Evolutionary conservation across 2,329 filamentous ascomycete species (phyloP), one percentile per base, ranked within the genome.

Genomic region (Diplocarpon rosae): DNA sequence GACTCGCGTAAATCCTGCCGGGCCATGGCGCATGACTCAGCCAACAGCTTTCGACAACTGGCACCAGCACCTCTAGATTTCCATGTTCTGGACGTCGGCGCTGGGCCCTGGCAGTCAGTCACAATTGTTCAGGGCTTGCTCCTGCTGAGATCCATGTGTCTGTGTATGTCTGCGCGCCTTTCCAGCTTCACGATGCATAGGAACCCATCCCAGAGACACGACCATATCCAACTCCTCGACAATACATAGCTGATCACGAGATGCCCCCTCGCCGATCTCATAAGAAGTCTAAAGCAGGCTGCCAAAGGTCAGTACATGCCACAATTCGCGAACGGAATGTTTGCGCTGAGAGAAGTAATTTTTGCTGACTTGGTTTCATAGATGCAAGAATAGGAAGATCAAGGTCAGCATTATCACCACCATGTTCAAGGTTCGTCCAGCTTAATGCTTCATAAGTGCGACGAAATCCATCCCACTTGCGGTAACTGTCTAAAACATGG

Each of bases 211-310:
- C 31, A 35, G 17, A 40, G 27, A 39, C 31, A 6, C 33, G 24
- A 34, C 27, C 17, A 15, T 45, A 24, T 24, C 20, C 7, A 24
- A 24, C 7, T 24, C 20, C 20, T 24, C 7, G 20, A 24, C 20
- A 24, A 3, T 24, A 7, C 3, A 4, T 24, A 24, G 20, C 20
- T 24, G 20, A 24, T 24, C 20, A 7, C 20, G 20, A 24, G 42
- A 81, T 81, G 77, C 75, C 78, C 49, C 78, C 78, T 27, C 68
- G 78, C 57, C 70, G 78, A 59, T 80, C 78, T 34, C 80, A 84
- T 63, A 83, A 80, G 59, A 84, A 83, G 66, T 82, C 77, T 45
- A 72, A 80, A 53, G 73, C 78, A 41, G 80, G 80, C 37, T 84
- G 80, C 56, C 69, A 72, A 50, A 47, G 46, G 46, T 48, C 15